A percentile compares a stretch with the other conserved stretches of the same genome.
These are phyloP conservation scores for Glycyrrhiza uralensis DNA, from an alignment of 306 rosid species.

Conservation along the genomic window DNA sequence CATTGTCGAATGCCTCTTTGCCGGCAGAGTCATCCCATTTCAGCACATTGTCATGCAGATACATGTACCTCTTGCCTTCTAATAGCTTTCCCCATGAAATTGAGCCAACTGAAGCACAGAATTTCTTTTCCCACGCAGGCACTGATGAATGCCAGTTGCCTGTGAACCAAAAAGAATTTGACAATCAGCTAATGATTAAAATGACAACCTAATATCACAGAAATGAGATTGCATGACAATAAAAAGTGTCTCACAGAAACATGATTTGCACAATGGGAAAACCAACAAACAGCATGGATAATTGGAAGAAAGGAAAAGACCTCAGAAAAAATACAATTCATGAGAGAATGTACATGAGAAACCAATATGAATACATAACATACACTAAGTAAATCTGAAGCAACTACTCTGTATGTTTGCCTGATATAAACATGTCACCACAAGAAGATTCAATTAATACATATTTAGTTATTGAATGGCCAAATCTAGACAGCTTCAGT, in stretches of 20 bases:
- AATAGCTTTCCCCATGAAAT: conserved; percentile 67
- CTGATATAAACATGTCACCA: neutral
- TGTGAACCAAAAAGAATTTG: conserved; percentile 23
- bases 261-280: conserved; percentile 12
- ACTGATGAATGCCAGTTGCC: conserved; percentile 43
- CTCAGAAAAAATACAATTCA: neutral
- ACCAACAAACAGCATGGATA: neutral
- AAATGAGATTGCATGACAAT: conserved; percentile 1
- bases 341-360: neutral
- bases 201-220: conserved; percentile 13
- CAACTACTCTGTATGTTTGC: neutral
- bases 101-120: conserved; percentile 52
- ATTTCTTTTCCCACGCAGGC: conserved; percentile 78
- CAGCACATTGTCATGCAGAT: conserved; percentile 44
- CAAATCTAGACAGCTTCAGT: conserved; percentile 6
- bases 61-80: conserved; percentile 55
- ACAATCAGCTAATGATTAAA: conserved; percentile 9
- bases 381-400: neutral
- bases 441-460: neutral
- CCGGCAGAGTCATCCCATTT: conserved; percentile 82
- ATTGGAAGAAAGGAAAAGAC: neutral
- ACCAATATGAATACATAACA: neutral
- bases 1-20: conserved; percentile 75
- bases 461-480: neutral
- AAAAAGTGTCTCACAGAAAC: neutral